phyloP scores from a whole-genome alignment of 1,284 basidiomycete species.

The Violaceomyces palustris region DNA sequence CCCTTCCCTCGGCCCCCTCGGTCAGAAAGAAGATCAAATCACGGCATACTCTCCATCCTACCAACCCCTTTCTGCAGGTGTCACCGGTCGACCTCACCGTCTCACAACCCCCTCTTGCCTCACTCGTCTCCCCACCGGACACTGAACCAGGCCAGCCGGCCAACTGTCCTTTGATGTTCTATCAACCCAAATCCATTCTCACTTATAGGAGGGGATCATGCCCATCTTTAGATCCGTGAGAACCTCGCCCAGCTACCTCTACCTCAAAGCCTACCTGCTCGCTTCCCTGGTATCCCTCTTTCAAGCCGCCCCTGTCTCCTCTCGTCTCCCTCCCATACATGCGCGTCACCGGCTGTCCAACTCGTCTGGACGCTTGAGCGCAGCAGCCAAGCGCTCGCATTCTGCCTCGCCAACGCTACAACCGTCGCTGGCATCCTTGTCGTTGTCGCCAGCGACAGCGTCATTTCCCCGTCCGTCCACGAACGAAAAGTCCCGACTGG shows the following conservation, averaged over 20 bases:
- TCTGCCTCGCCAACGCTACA: slow-evolving; percentile 11
- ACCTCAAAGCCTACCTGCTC: slow-evolving; percentile 45
- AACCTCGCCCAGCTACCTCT: slow-evolving; percentile 43
- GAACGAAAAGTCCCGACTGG: slow-evolving; percentile 5
- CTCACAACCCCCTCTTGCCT: no score
- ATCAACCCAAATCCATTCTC: neutral
- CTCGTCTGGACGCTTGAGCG: slow-evolving; percentile 1
- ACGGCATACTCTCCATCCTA: no score
- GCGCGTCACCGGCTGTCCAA: no score
- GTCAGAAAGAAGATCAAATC: no score
- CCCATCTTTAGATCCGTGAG: slow-evolving; percentile 31
- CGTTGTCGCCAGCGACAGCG: slow-evolving; percentile 3
- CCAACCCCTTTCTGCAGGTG: no score
- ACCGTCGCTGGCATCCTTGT: neutral
- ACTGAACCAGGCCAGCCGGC: no score
- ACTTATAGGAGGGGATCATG: slow-evolving; percentile 12
- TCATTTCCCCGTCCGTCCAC: slow-evolving; percentile 27
- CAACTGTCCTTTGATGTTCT: neutral
- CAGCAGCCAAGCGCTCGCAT: slow-evolving; percentile 7
- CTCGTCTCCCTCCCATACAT: slow-evolving; percentile 22
- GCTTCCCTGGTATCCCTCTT: slow-evolving; percentile 45
- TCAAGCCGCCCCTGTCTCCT: slow-evolving; percentile 39
- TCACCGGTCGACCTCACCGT: no score
- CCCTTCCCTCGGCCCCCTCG: no score
- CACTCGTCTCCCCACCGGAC: no score